Evolutionary conservation across 306 rosid genomes (phyloP), one percentile per base, ranked within the genome.

Genomic region (Gastrolobium bilobum): DNA sequence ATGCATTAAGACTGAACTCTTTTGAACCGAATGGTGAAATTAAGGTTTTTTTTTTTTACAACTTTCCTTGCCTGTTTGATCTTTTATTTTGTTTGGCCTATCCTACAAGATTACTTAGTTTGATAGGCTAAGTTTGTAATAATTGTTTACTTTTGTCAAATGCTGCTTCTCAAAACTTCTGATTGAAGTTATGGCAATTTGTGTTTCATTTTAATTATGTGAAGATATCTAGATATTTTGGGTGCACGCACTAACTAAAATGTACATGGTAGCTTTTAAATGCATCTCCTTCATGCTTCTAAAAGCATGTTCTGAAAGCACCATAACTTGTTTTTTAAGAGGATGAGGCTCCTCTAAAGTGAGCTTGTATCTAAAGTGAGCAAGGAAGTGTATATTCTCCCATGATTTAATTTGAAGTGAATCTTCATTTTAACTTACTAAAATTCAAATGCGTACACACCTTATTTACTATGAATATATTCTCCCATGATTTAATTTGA

Each of bases 1-100:
- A 90, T 74, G 86, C 85, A 44, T 79, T 93, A 54, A 86, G 89
- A 80, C 81, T 93, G 87, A 90, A 87, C 67, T 76, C 95, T 58
- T 79, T 81, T 81, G 87, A 85, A 58, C 85, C 84, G 43, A 83
- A 78, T 73, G 89, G 83, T 68, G 94, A 90, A 90, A 76, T 78
- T 3, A 83, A 87, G 93, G 96, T 87, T 68, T 11, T 77, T 59
- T 11, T 77, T 59, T 11, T 39, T 26, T 68, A 4, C 40, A 56
- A 8, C 15, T 31, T 34, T 6, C 48, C 4, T 50, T 71, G 40
- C 63, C 7, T 20, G 15, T 74, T 33, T 69, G 4, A 54, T 11
- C n/a, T 46, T 13, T 58, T 38, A 20, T 69, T 9, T 53, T 39
- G 20, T 35, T 65, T 57, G 44, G 59, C n/a, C 44, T 26, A 39